Conservation (phyloP, 352 stramenopile species). For the Phytophthora pluvialis region DNA sequence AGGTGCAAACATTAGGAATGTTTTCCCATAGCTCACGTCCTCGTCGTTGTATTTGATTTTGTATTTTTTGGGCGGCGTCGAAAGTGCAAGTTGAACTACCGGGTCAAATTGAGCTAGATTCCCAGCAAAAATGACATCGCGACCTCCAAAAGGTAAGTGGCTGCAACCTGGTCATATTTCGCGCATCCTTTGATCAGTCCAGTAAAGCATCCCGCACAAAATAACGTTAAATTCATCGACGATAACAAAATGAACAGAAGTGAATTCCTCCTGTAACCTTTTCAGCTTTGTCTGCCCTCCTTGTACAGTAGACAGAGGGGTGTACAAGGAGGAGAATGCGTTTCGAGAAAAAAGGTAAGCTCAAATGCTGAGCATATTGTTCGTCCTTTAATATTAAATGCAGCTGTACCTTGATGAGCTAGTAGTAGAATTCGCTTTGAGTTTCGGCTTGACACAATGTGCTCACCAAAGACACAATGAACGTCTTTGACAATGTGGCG, state of each 20-base stretch:
- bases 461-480: too few species aligned
- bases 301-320: neutral
- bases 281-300: neutral
- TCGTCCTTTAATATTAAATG: constrained; percentile 4
- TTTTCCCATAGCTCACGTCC: neutral
- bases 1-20: too few species aligned
- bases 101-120: neutral
- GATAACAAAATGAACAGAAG: neutral
- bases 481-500: too few species aligned
- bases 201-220: constrained; percentile 1
- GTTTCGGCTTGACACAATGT: too few species aligned
- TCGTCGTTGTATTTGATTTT: neutral
- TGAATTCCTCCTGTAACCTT: neutral
- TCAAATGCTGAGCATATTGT: constrained; percentile 1
- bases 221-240: constrained; percentile 1
- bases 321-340: neutral
- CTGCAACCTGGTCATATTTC: neutral
- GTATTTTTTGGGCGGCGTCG: neutral
- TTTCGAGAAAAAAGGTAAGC: neutral
- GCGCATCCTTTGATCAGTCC: neutral
- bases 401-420: neutral
- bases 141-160: neutral
- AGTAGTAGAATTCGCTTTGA: too few species aligned
- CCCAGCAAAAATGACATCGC: constrained; percentile 1
- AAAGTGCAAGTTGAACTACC: neutral